These are phyloP conservation scores for Quercus bicolor DNA, from an alignment of 306 rosid genomes.

Conservation along the genomic window DNA sequence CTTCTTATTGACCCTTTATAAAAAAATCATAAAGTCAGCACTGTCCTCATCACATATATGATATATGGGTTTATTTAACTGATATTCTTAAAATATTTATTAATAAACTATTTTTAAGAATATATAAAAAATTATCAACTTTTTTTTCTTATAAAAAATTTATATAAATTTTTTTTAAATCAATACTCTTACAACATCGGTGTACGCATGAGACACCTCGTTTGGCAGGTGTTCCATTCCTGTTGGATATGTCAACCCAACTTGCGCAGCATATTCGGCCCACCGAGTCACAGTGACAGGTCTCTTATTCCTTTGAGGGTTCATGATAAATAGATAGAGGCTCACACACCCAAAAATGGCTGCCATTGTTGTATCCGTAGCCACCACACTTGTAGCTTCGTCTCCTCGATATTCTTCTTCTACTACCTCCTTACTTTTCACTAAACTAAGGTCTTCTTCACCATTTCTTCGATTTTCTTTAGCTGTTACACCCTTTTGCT, in stretches of 20 bases:
- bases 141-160: no score
- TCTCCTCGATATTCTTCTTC: slow-evolving; percentile 22
- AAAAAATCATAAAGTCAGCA: no score
- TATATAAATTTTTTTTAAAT: no score
- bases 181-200: no score
- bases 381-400: slow-evolving; percentile 33
- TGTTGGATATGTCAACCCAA: neutral
- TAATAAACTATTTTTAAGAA: no score
- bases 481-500: slow-evolving; percentile 29
- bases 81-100: no score
- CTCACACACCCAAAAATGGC: slow-evolving; percentile 45
- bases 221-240: neutral
- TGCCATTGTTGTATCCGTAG: slow-evolving; percentile 42
- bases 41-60: no score
- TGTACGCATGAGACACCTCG: neutral
- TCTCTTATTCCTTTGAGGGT: slow-evolving; percentile 7
- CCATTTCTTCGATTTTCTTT: slow-evolving; percentile 31
- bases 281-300: neutral
- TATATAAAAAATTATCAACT: no score
- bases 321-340: slow-evolving; percentile 46
- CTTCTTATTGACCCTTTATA: no score
- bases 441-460: slow-evolving; percentile 30
- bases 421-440: slow-evolving; percentile 29
- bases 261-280: neutral
- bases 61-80: no score